phyloP scores from a whole-genome alignment of 1,284 basidiomycete genomes.

The Porodaedalea pini region DNA sequence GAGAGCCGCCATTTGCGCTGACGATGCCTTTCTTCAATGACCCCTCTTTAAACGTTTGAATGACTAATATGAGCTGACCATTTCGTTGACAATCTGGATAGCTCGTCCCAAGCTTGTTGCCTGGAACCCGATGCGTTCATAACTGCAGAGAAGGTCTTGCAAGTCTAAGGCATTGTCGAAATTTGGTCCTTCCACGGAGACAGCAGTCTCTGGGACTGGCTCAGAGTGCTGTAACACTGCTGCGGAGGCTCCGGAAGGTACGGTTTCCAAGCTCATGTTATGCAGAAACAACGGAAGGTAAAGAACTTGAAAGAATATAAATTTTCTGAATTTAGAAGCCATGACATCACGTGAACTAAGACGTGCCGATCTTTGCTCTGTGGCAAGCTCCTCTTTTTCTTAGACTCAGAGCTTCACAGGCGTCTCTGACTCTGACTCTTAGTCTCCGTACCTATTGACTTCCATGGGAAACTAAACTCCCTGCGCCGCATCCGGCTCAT shows the following conservation, averaged over 20 bases:
- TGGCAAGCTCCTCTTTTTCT: no score
- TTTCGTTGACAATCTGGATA: conserved; percentile 86
- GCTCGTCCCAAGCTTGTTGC: conserved; percentile 88
- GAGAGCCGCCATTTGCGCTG: conserved; percentile 82
- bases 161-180: conserved; percentile 74
- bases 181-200: conserved; percentile 85
- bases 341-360: no score
- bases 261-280: conserved; percentile 15
- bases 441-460: no score
- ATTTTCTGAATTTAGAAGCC: background rate
- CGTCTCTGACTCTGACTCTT: no score
- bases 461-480: no score
- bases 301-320: background rate
- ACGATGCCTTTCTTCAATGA: conserved; percentile 13
- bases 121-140: conserved; percentile 93
- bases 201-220: conserved; percentile 65
- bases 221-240: conserved; percentile 79
- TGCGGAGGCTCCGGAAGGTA: conserved; percentile 60
- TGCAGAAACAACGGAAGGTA: background rate
- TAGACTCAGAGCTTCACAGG: no score
- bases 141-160: conserved; percentile 70
- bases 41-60: background rate
- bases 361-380: no score
- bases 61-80: conserved; percentile 50
- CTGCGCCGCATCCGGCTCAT: no score